Percentiles rank a stretch among this genome's conserved stretches.
Conservation (phyloP, 371 early-diverging fungal genomes). For the Circinella minor region DNA sequence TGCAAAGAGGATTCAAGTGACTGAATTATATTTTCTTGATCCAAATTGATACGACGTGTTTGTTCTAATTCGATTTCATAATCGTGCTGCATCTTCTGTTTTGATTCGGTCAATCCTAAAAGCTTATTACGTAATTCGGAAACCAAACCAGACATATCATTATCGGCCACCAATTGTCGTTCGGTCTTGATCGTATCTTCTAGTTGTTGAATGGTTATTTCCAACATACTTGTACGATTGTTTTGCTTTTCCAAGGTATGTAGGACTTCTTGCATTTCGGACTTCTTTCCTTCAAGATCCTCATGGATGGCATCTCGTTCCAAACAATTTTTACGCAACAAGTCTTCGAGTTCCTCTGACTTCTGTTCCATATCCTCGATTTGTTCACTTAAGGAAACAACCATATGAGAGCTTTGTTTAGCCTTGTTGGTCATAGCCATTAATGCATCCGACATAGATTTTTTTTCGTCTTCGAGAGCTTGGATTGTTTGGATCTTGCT, state of each 20-base stretch:
- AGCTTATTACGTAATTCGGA: slow-evolving; percentile 29
- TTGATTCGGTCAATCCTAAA: slow-evolving; percentile 9
- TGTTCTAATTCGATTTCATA: slow-evolving; percentile 17
- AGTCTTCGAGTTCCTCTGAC: not conserved
- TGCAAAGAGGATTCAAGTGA: slow-evolving; percentile 22
- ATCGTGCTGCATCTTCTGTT: slow-evolving; percentile 17
- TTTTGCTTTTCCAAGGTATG: slow-evolving; percentile 20
- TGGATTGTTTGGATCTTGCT: slow-evolving; percentile 11
- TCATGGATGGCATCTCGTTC: not conserved
- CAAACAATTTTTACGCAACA: not conserved
- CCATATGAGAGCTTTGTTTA: not conserved
- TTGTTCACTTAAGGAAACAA: slow-evolving; percentile 5
- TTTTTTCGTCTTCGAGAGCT: slow-evolving; percentile 11
- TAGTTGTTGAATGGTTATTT: slow-evolving; percentile 26
- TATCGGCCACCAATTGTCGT: slow-evolving; percentile 21
- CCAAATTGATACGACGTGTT: slow-evolving; percentile 8
- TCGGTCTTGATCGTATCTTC: slow-evolving; percentile 33
- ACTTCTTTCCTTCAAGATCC: not conserved
- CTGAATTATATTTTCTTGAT: slow-evolving; percentile 20
- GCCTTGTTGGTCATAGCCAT: slow-evolving; percentile 7
- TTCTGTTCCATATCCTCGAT: slow-evolving; percentile 11
- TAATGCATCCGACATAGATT: slow-evolving; percentile 3
- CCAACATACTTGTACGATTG: slow-evolving; percentile 26
- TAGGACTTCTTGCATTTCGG: slow-evolving; percentile 21
- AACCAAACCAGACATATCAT: slow-evolving; percentile 35